These are phyloP conservation scores for Sporothrix luriei DNA, from an alignment of 2,329 filamentous ascomycete species.

Conservation along the genomic window DNA sequence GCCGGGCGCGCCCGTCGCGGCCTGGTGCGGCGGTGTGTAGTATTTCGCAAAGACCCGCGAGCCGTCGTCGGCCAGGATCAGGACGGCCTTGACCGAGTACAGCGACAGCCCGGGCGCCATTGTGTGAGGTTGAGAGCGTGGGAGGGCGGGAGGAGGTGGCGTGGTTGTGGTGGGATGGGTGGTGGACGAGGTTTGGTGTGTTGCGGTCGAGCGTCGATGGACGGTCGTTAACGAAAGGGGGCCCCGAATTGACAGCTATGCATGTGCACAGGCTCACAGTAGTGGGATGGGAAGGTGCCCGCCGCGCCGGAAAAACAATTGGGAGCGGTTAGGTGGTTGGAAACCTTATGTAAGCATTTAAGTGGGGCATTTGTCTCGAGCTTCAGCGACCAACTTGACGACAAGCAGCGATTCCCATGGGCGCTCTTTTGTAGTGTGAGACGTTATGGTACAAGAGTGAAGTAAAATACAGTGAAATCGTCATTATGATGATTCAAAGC, in stretches of 20 bases:
- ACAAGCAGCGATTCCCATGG: too few species aligned
- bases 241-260: constrained; percentile 29
- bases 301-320: constrained; percentile 33
- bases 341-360: constrained; percentile 12
- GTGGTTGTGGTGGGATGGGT: constrained; percentile 17
- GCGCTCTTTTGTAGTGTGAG: too few species aligned
- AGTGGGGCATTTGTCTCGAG: neutral
- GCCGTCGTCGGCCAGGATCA: constrained; percentile 80
- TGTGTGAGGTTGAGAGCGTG: constrained; percentile 21
- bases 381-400: too few species aligned
- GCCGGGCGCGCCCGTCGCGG: constrained; percentile 32
- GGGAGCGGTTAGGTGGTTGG: constrained; percentile 8
- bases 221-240: constrained; percentile 21
- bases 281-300: constrained; percentile 26
- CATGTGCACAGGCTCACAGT: constrained; percentile 10
- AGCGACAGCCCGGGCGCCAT: constrained; percentile 39
- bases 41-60: constrained; percentile 93
- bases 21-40: constrained; percentile 66
- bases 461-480: too few species aligned
- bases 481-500: too few species aligned
- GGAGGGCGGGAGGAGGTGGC: neutral
- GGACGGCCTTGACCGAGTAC: constrained; percentile 39
- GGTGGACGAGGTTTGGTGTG: neutral
- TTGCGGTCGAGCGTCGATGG: neutral
- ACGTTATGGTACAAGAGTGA: too few species aligned